A percentile compares a stretch with the other conserved stretches of the same genome.
Evolutionary conservation across 2,329 filamentous ascomycete genomes (phyloP).

Genomic region (Colletotrichum sp.): DNA sequence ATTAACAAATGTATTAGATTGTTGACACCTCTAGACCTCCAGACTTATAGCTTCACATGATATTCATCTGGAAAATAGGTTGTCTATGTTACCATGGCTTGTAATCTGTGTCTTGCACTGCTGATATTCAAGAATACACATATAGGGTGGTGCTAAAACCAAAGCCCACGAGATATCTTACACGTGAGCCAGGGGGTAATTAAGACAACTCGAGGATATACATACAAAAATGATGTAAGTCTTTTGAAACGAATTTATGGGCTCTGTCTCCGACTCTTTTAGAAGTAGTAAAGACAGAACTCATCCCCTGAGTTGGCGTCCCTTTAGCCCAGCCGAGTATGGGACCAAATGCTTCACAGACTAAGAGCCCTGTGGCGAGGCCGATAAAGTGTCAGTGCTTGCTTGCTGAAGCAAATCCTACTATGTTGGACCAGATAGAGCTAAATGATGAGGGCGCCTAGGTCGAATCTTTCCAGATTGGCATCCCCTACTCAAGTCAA

Average conservation of each 20-base stretch:
- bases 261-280: not conserved
- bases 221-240: too few relatives aligned
- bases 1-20: not conserved
- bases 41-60: not conserved
- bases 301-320: not conserved
- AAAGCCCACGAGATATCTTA: too few relatives aligned
- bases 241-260: too few relatives aligned
- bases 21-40: accelerated
- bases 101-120: not conserved
- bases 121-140: not conserved
- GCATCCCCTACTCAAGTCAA: too few relatives aligned
- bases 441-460: not conserved
- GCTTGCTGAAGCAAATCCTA: not conserved
- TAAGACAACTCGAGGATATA: too few relatives aligned
- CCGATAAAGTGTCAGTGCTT: accelerated
- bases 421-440: not conserved
- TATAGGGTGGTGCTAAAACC: not conserved
- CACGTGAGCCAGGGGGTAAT: too few relatives aligned
- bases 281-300: not conserved
- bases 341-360: not conserved
- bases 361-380: accelerated
- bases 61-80: not conserved
- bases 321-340: not conserved
- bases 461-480: not conserved
- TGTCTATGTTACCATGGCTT: not conserved